Evolutionary conservation across 176 grass and related monocot species (phyloP).

Genomic region (Paspalum notatum): DNA sequence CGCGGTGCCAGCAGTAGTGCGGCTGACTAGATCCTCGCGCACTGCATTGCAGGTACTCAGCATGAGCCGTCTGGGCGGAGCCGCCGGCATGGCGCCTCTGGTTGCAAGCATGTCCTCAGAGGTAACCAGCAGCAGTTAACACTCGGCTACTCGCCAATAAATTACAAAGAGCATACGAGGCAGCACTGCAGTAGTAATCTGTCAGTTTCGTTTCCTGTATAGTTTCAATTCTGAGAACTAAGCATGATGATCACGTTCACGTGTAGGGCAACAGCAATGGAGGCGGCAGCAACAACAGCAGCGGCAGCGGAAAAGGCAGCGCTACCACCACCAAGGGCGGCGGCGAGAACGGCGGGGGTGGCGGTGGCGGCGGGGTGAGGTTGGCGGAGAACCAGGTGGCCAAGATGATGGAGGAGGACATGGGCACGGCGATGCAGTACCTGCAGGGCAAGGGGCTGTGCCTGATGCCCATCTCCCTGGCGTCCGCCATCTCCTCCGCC

Average conservation of each 20-base stretch:
- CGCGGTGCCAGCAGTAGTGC: neutral
- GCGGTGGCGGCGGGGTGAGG: slow-evolving; percentile 44
- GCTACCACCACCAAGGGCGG: neutral
- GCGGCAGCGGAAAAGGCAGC: slow-evolving; percentile 11
- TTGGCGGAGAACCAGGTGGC: slow-evolving; percentile 90
- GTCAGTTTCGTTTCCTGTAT: neutral
- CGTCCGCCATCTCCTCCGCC: slow-evolving; percentile 87
- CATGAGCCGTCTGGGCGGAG: slow-evolving; percentile 87
- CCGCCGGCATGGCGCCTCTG: slow-evolving; percentile 75
- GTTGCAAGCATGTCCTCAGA: slow-evolving; percentile 79
- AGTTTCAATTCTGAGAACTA: neutral
- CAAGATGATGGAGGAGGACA: slow-evolving; percentile 98
- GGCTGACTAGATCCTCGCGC: neutral
- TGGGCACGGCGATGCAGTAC: slow-evolving; percentile 98
- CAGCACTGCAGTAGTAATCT: neutral
- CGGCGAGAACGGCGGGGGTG: neutral
- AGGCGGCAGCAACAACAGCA: slow-evolving; percentile 13
- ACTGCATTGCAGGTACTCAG: slow-evolving; percentile 75
- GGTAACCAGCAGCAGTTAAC: slow-evolving; percentile 33
- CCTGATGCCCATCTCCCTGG: slow-evolving; percentile 99
- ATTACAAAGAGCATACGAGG: neutral
- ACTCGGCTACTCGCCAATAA: neutral
- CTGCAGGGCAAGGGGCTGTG: slow-evolving; percentile 96
- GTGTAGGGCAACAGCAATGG: slow-evolving; percentile 44
- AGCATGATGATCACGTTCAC: neutral